Evolutionary conservation across 495 filamentous ascomycete genomes (phyloP), one percentile per base, ranked within the genome.

Genomic region (Hypoxylon subgilvum): DNA sequence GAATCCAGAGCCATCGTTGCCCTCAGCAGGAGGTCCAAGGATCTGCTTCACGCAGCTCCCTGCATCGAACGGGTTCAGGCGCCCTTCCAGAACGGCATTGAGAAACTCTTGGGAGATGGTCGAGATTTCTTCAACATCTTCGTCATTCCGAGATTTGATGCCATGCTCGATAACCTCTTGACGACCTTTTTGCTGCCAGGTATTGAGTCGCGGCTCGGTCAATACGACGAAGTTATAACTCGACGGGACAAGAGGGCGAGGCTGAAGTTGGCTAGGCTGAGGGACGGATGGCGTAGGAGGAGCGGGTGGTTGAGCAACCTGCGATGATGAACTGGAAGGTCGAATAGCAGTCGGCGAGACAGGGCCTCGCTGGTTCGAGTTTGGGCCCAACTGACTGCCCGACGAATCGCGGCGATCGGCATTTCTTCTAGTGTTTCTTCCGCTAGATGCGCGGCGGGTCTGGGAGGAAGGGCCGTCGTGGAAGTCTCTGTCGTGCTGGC

Each of bases 21-120:
- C 71, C 14, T 75, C 71, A 32, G 74, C 65, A 42, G 82, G 76
- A 36, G 79, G 77, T 2, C 81, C 86, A 17, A 96, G 70, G 17
- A 96, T 89, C 30, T 92, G 85, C 59, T 84, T 87, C 23, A 96
- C 78, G 50, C 84, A 81, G 16, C 57, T 73, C n/a, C 92, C 92
- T 42, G 87, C 86, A 50, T 93, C 87, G 3, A 70, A 65, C 13
- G 89, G 77, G 17, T 79, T 74, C 17, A 96, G 64, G 40, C 84
- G 78, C n/a, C 78, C 81, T 60, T 91, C 87, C 6, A 92, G 68
- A 34, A 84, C 85, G 32, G 90, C 83, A 36, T 83, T 80, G 16
- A 94, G 79, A 18, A 97, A 78, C 66, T 99, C 95, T 70, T 97
- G 90, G 58, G 92, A 92, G 17, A 96, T 75, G 8, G 79, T 82